phyloP scores from a whole-genome alignment of 208 protist species.

The Jaenimonas drosophilae region DNA sequence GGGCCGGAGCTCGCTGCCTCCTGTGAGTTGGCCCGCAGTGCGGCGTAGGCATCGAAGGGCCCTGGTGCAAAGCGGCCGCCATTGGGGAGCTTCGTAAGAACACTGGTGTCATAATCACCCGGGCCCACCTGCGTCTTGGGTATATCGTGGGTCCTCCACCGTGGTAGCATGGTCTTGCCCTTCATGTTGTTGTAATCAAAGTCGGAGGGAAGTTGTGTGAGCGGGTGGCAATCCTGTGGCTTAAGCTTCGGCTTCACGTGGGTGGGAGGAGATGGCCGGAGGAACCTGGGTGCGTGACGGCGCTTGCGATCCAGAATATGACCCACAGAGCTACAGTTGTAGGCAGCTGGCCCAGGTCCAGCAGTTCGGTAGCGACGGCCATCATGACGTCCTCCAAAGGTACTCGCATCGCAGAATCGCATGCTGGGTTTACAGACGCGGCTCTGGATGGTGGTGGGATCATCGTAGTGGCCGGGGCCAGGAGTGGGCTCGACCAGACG shows the following conservation, averaged over 20 bases:
- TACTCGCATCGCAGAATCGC: conserved; percentile 25
- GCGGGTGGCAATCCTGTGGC: conserved; percentile 3
- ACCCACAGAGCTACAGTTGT: conserved; percentile 31
- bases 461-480: conserved; percentile 62
- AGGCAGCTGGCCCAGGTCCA: conserved; percentile 46
- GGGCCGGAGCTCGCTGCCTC: background rate
- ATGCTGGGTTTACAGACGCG: conserved; percentile 15
- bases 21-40: background rate
- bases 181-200: conserved; percentile 73
- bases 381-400: conserved; percentile 41
- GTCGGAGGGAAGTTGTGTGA: conserved; percentile 48
- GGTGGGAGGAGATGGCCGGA: conserved; percentile 6
- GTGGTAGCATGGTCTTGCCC: conserved; percentile 43
- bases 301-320: conserved; percentile 33
- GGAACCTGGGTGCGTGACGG: conserved; percentile 40
- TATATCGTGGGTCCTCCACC: conserved; percentile 11
- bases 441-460: conserved; percentile 57
- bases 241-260: background rate
- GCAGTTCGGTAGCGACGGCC: conserved; percentile 15
- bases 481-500: conserved; percentile 13
- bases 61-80: conserved; percentile 21
- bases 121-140: conserved; percentile 2
- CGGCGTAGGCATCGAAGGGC: conserved; percentile 18
- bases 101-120: conserved; percentile 1
- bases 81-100: background rate